A percentile compares a stretch with the other conserved stretches of the same genome.
These are phyloP conservation scores for Cutaneotrichosporon sp. DNA, from an alignment of 1,284 basidiomycete species.

Conservation along the genomic window DNA sequence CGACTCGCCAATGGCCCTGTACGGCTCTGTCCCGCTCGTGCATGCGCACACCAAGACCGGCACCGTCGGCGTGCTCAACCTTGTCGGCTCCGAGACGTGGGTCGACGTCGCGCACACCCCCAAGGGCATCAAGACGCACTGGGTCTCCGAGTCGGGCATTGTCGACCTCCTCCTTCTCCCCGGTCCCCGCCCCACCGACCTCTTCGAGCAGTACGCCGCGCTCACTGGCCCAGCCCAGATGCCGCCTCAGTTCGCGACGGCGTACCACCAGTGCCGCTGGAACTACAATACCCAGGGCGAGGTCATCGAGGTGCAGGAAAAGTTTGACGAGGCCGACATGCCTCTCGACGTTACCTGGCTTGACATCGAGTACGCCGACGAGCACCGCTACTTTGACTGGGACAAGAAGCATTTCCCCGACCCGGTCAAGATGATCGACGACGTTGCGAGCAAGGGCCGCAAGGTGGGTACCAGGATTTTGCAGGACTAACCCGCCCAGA, in stretches of 20 bases:
- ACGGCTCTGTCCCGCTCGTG: slow-evolving; percentile 85
- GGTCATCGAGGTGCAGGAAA: slow-evolving; percentile 74
- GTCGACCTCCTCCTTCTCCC: slow-evolving; percentile 91
- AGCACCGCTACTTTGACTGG: slow-evolving; percentile 98
- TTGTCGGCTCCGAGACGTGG: slow-evolving; percentile 91
- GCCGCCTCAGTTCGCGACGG: slow-evolving; percentile 85
- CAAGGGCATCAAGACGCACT: slow-evolving; percentile 72
- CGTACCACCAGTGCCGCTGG: slow-evolving; percentile 97
- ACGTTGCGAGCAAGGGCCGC: slow-evolving; percentile 75
- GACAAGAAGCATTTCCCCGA: slow-evolving; percentile 86
- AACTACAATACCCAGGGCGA: slow-evolving; percentile 93
- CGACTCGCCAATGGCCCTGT: slow-evolving; percentile 84
- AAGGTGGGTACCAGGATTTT: slow-evolving; percentile 56
- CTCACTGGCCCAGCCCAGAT: slow-evolving; percentile 81
- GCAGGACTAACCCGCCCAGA: slow-evolving; percentile 53
- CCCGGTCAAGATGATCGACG: slow-evolving; percentile 86
- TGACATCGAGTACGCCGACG: slow-evolving; percentile 92
- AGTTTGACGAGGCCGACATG: slow-evolving; percentile 89
- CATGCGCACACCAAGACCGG: slow-evolving; percentile 78
- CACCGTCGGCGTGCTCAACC: slow-evolving; percentile 85
- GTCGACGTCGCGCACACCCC: slow-evolving; percentile 74
- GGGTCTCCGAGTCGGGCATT: slow-evolving; percentile 95
- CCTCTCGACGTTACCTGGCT: slow-evolving; percentile 98
- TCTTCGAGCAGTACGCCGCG: slow-evolving; percentile 78
- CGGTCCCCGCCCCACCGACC: slow-evolving; percentile 70